Evolutionary conservation across 345 rosid species (phyloP).

Genomic region (Aquilaria sinensis): DNA sequence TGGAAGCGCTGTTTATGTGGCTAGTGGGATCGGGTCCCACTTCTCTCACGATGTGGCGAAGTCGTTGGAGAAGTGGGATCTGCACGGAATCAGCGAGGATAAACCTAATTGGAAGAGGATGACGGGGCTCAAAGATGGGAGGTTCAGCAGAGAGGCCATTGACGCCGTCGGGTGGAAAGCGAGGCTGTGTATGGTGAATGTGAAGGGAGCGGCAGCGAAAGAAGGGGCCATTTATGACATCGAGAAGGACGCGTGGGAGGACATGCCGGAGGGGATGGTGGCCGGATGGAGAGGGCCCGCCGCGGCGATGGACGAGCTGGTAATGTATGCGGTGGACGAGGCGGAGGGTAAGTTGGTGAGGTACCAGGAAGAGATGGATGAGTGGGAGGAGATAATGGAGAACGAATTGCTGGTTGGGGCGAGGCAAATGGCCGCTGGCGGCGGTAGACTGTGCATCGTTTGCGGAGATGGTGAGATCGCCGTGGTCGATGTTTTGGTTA

Average conservation of each 20-base stretch:
- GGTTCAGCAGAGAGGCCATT: conserved; percentile 49
- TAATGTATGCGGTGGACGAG: conserved; percentile 45
- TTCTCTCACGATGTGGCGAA: conserved; percentile 34
- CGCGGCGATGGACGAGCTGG: conserved; percentile 36
- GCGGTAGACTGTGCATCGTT: conserved; percentile 38
- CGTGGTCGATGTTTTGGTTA: conserved; percentile 30
- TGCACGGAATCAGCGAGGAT: conserved; percentile 1
- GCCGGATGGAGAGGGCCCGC: conserved; percentile 56
- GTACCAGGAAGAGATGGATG: conserved; percentile 24
- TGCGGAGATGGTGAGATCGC: conserved; percentile 20
- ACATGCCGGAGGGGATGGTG: conserved; percentile 45
- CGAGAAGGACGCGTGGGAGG: conserved; percentile 27
- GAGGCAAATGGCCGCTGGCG: conserved; percentile 31
- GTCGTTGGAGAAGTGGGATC: conserved; percentile 37
- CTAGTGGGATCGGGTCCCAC: conserved; percentile 38
- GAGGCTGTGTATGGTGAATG: conserved; percentile 47
- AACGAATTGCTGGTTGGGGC: conserved; percentile 33
- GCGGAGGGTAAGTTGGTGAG: conserved; percentile 23
- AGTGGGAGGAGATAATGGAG: conserved; percentile 32
- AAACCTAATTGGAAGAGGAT: conserved; percentile 32
- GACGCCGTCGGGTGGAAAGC: conserved; percentile 40
- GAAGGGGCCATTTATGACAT: conserved; percentile 42
- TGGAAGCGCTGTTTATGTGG: conserved; percentile 30
- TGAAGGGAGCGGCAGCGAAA: conserved; percentile 36
- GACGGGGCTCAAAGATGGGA: conserved; percentile 33